Conservation (phyloP, 495 filamentous ascomycete species). For the Penicillium bovifimosum region DNA sequence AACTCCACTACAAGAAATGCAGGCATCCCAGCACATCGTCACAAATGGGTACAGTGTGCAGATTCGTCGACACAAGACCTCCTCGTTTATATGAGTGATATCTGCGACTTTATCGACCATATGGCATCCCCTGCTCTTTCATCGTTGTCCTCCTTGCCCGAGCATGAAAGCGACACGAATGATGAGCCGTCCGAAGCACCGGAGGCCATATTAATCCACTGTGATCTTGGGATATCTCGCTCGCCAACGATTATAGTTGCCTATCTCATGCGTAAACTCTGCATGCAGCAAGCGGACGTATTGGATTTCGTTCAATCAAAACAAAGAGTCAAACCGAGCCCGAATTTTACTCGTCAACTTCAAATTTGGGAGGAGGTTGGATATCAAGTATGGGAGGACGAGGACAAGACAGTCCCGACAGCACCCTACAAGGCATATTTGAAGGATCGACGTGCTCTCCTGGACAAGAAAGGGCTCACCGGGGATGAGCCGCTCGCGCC, state of each 20-base stretch:
- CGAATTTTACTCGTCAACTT: slow-evolving; percentile 27
- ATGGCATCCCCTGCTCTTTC: slow-evolving; percentile 19
- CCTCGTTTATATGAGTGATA: slow-evolving; percentile 23
- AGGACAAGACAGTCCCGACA: not conserved
- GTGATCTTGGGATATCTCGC: slow-evolving; percentile 33
- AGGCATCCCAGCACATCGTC: slow-evolving; percentile 25
- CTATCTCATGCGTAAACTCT: slow-evolving; percentile 15
- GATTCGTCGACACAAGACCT: slow-evolving; percentile 36
- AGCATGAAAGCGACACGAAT: slow-evolving; percentile 12
- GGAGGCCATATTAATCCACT: slow-evolving; percentile 30
- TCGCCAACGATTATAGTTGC: slow-evolving; percentile 18
- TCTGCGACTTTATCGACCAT: slow-evolving; percentile 41
- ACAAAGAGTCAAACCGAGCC: slow-evolving; percentile 20
- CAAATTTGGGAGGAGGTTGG: slow-evolving; percentile 21
- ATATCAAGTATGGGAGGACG: not conserved
- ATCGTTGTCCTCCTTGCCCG: slow-evolving; percentile 14
- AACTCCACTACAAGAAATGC: slow-evolving; percentile 22
- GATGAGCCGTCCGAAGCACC: slow-evolving; percentile 7
- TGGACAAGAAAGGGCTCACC: slow-evolving; percentile 14
- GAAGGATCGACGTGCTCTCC: slow-evolving; percentile 2
- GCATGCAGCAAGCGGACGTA: slow-evolving; percentile 6
- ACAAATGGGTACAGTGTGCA: slow-evolving; percentile 30
- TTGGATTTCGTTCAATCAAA: slow-evolving; percentile 19
- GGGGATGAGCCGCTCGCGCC: slow-evolving; percentile 21
- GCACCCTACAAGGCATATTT: not conserved